Evolutionary conservation across 2,329 filamentous ascomycete genomes (phyloP).

Genomic region (Ceratocystis ficicola): DNA sequence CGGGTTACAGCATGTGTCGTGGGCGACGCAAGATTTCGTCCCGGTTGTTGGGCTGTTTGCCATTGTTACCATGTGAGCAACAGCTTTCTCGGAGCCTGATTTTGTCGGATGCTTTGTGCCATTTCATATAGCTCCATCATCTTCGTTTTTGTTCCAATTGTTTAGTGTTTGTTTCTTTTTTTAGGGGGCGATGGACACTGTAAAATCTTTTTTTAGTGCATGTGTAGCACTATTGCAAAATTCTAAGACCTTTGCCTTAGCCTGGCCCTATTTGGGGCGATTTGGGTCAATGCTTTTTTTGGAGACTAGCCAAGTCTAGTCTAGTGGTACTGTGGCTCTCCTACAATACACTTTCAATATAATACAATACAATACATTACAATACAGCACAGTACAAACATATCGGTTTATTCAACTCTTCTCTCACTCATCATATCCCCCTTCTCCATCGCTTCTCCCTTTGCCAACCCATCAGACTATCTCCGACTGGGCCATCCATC

Average conservation of each 20-base stretch:
- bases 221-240: background rate
- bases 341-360: too few relatives aligned
- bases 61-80: too few relatives aligned
- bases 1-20: background rate
- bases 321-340: too few relatives aligned
- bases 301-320: background rate
- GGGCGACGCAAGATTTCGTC: too few relatives aligned
- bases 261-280: background rate
- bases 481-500: background rate
- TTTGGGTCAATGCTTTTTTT: slow-evolving; percentile 9
- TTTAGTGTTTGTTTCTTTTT: slow-evolving; percentile 4
- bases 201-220: background rate
- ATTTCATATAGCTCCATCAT: background rate
- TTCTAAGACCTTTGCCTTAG: background rate
- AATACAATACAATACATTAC: too few relatives aligned
- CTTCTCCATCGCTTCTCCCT: background rate
- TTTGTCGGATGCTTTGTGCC: too few relatives aligned
- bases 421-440: slow-evolving; percentile 4
- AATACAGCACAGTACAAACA: too few relatives aligned
- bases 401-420: background rate
- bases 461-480: background rate
- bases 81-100: too few relatives aligned
- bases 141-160: background rate
- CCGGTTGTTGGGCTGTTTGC: too few relatives aligned
- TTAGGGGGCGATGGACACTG: background rate